phyloP scores from a whole-genome alignment of 306 rosid species.

The Trifolium dubium region DNA sequence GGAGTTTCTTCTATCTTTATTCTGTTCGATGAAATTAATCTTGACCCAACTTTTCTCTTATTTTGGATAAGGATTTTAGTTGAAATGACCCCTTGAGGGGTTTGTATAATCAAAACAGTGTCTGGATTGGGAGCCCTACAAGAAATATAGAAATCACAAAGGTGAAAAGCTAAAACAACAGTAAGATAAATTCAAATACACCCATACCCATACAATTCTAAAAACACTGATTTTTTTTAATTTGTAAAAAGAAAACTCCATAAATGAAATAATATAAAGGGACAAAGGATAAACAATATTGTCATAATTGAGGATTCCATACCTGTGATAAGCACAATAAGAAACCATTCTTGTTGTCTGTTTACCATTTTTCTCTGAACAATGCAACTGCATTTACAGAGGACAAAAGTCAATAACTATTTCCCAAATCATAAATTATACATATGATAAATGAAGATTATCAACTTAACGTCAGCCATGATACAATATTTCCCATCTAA shows the following conservation, averaged over 20 bases:
- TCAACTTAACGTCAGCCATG: conserved; percentile 25
- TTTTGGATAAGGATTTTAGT: conserved; percentile 75
- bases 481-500: no score
- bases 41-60: conserved; percentile 76
- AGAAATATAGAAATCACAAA: conserved; percentile 41
- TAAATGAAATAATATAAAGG: conserved; percentile 14
- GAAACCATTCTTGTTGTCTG: conserved; percentile 80
- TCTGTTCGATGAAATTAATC: conserved; percentile 77
- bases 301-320: conserved; percentile 41
- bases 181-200: conserved; percentile 22
- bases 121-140: conserved; percentile 96
- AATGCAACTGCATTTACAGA: conserved; percentile 68
- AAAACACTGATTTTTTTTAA: neutral
- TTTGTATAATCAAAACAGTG: conserved; percentile 77
- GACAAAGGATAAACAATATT: conserved; percentile 3
- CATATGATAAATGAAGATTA: conserved; percentile 24
- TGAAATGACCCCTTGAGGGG: conserved; percentile 74
- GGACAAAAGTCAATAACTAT: conserved; percentile 29
- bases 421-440: conserved; percentile 31
- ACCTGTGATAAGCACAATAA: conserved; percentile 92
- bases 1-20: conserved; percentile 57
- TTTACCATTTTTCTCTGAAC: conserved; percentile 80
- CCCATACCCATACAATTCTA: neutral
- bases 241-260: conserved; percentile 15
- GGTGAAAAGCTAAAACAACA: conserved; percentile 17